Conservation (phyloP, 2,329 filamentous ascomycete species). For the Aureobasidium sp. region DNA sequence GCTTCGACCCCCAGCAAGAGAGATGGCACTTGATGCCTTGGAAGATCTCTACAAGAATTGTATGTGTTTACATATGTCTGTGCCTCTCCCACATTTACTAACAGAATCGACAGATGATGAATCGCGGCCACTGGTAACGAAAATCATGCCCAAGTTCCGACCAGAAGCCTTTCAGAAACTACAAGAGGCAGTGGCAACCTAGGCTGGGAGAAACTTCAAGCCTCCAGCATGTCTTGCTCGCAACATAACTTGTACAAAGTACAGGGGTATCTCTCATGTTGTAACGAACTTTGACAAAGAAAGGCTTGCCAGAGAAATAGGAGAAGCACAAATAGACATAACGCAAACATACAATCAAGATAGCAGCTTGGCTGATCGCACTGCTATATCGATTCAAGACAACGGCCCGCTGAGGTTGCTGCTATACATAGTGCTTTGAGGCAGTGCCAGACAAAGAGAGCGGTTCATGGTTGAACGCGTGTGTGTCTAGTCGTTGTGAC, state of each 20-base stretch:
- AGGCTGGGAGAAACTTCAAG: neutral
- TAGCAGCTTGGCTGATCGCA: neutral
- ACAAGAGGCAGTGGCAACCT: neutral
- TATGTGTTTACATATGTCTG: conserved; percentile 25
- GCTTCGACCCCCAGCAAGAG: conserved; percentile 53
- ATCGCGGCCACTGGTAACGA: conserved; percentile 43
- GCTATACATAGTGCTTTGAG: neutral
- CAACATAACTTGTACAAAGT: neutral
- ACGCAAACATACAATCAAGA: neutral
- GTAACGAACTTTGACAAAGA: neutral
- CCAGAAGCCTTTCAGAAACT: conserved; percentile 39
- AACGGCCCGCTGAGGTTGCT: conserved; percentile 2
- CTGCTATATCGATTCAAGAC: neutral
- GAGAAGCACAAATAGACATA: neutral
- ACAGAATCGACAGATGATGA: conserved; percentile 32
- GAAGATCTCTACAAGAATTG: conserved; percentile 53
- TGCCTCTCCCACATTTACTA: neutral
- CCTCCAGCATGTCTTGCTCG: neutral
- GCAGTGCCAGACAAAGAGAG: neutral
- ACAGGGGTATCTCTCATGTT: neutral
- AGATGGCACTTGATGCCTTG: conserved; percentile 51
- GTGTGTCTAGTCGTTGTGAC: neutral
- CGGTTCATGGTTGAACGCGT: neutral
- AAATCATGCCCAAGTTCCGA: conserved; percentile 50
- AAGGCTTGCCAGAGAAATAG: neutral